Evolutionary conservation across 139 green algal genomes (phyloP).

Genomic region (Chlorella vulgaris): DNA sequence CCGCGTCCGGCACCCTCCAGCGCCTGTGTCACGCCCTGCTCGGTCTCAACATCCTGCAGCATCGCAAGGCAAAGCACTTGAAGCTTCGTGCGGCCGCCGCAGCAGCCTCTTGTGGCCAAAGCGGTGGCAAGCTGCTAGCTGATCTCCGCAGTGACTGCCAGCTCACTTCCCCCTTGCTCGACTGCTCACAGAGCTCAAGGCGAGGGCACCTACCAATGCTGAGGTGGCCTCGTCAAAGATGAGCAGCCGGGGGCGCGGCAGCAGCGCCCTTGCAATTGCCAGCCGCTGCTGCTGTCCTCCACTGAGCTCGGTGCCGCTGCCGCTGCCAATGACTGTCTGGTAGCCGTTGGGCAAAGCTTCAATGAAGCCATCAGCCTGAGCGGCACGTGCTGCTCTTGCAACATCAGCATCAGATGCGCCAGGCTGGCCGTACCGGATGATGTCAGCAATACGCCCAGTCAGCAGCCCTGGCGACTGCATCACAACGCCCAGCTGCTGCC

Average conservation of each 20-base stretch:
- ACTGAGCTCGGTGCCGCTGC: slow-evolving; percentile 40
- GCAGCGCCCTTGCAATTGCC: slow-evolving; percentile 71
- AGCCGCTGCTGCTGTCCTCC: slow-evolving; percentile 77
- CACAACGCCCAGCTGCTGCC: slow-evolving; percentile 63
- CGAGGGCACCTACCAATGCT: slow-evolving; percentile 43
- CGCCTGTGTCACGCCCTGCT: slow-evolving; percentile 10
- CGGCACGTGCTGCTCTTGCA: slow-evolving; percentile 50
- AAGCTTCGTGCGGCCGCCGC: too few species aligned
- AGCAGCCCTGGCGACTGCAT: slow-evolving; percentile 67
- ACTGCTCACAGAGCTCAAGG: neutral
- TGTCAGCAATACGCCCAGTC: slow-evolving; percentile 52
- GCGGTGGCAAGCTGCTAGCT: too few species aligned
- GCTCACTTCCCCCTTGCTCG: neutral
- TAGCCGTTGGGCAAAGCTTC: slow-evolving; percentile 9
- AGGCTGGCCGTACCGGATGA: slow-evolving; percentile 54
- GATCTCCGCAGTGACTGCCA: too few species aligned
- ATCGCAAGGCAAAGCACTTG: neutral
- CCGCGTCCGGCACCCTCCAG: slow-evolving; percentile 1
- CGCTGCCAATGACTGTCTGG: slow-evolving; percentile 45
- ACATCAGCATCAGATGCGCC: slow-evolving; percentile 49
- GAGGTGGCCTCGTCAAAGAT: slow-evolving; percentile 78
- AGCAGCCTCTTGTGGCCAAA: too few species aligned
- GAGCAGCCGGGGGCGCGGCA: slow-evolving; percentile 58
- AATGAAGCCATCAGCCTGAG: slow-evolving; percentile 73
- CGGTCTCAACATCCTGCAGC: slow-evolving; percentile 50